Percentiles rank a stretch among this genome's conserved stretches.
These are phyloP conservation scores for Fusarium tanahbumbuense DNA, from an alignment of 2,329 filamentous ascomycete genomes.

Conservation along the genomic window DNA sequence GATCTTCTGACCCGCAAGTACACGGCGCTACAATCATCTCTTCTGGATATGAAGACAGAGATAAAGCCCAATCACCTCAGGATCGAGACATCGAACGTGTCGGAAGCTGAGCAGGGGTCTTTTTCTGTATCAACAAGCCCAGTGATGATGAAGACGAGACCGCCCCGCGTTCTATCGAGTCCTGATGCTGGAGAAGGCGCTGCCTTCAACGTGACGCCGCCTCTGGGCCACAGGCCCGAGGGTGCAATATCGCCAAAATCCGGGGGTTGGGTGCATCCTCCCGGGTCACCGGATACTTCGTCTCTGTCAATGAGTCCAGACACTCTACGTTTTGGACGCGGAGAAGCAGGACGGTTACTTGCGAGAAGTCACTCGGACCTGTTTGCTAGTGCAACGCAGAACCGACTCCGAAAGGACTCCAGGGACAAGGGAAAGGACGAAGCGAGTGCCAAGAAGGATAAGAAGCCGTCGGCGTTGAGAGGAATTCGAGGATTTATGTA, in stretches of 20 bases:
- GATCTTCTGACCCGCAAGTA: conserved; percentile 63
- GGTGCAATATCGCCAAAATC: conserved; percentile 47
- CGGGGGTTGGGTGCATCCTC: conserved; percentile 49
- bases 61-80: conserved; percentile 37
- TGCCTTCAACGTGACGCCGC: conserved; percentile 58
- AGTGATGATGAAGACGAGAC: conserved; percentile 52
- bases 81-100: conserved; percentile 38
- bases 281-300: conserved; percentile 53
- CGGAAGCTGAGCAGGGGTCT: conserved; percentile 50
- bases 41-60: conserved; percentile 60
- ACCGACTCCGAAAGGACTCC: conserved; percentile 59
- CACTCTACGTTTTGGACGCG: conserved; percentile 59
- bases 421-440: conserved; percentile 62
- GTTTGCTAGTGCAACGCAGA: conserved; percentile 60
- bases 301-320: conserved; percentile 52
- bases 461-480: conserved; percentile 54
- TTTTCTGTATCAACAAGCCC: conserved; percentile 55
- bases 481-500: conserved; percentile 56
- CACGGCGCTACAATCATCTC: conserved; percentile 61
- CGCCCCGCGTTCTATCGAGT: conserved; percentile 59
- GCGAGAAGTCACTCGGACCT: conserved; percentile 40
- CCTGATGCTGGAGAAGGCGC: conserved; percentile 57
- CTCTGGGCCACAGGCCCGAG: conserved; percentile 52
- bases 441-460: conserved; percentile 50
- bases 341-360: conserved; percentile 51